phyloP scores from a whole-genome alignment of 495 filamentous ascomycete species.

The Rostrohypoxylon terebratum region DNA sequence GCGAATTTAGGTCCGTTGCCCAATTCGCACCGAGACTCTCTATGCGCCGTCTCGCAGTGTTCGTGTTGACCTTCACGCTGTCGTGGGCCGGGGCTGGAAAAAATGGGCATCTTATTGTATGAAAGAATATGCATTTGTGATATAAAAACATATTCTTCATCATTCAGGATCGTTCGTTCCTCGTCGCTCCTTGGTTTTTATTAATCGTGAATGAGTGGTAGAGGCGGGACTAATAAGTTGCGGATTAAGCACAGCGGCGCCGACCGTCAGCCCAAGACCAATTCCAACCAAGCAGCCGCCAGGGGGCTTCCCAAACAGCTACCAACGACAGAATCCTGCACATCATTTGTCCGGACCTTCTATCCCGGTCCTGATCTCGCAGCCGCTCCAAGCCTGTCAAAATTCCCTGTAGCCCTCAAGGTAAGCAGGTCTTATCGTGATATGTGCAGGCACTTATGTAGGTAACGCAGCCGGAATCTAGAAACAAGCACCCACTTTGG shows the following conservation, averaged over 20 bases:
- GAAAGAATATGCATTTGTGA: not conserved
- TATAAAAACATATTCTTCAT: not conserved
- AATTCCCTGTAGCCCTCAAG: constrained; percentile 7
- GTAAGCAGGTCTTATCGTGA: constrained; percentile 9
- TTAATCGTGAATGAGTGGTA: constrained; percentile 1
- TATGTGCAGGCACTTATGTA: not conserved
- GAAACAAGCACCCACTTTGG: not conserved
- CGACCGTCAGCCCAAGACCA: constrained; percentile 30
- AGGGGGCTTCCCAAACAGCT: constrained; percentile 9
- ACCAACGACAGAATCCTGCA: constrained; percentile 4
- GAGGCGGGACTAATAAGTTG: not conserved
- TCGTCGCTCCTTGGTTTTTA: not conserved
- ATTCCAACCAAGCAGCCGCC: constrained; percentile 8
- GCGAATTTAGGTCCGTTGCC: not conserved
- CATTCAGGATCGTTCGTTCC: not conserved
- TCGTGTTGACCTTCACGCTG: not conserved
- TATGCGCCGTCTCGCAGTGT: not conserved
- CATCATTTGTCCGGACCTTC: constrained; percentile 23
- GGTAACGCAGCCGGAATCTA: not conserved
- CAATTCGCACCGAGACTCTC: not conserved
- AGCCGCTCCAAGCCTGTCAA: not conserved
- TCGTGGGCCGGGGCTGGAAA: not conserved
- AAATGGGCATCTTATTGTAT: not conserved
- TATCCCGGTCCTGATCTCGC: not conserved
- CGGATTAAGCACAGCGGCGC: constrained; percentile 21